Percentiles rank a stretch among this genome's conserved stretches.
Conservation (phyloP, 202 grass and related monocot species). For the Carex arenaria region DNA sequence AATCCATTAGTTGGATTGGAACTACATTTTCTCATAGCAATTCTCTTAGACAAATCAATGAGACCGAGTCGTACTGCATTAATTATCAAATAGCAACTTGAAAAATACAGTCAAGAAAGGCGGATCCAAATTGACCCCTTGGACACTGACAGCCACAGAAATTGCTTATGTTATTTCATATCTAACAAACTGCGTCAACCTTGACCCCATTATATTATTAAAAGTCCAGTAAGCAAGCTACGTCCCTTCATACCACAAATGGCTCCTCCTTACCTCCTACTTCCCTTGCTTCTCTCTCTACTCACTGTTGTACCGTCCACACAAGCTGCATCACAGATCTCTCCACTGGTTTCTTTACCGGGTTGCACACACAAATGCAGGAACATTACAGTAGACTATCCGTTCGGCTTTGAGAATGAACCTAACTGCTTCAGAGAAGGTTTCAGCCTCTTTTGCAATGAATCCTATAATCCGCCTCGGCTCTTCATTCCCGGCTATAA, state of each 20-base stretch:
- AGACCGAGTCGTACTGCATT: neutral
- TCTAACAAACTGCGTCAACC: neutral
- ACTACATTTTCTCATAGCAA: too few species aligned
- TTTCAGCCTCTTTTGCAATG: conserved; percentile 33
- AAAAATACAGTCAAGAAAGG: neutral
- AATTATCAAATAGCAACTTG: neutral
- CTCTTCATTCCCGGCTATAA: neutral
- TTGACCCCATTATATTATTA: neutral
- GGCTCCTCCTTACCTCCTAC: neutral
- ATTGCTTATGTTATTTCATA: neutral
- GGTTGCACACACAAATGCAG: conserved; percentile 33
- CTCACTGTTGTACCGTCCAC: neutral
- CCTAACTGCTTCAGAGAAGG: conserved; percentile 19
- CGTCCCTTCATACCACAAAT: neutral
- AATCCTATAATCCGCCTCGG: neutral
- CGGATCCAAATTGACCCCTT: neutral
- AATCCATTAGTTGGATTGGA: too few species aligned
- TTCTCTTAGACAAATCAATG: neutral
- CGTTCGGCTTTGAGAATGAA: conserved; percentile 23
- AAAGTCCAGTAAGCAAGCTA: neutral
- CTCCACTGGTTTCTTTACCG: conserved; percentile 1
- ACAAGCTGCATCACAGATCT: neutral
- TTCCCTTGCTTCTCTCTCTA: neutral
- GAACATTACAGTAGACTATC: conserved; percentile 16
- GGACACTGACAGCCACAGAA: neutral